Percentiles rank a stretch among this genome's conserved stretches.
phyloP scores from a whole-genome alignment of 495 filamentous ascomycete species.

The Daldinia concentrica region DNA sequence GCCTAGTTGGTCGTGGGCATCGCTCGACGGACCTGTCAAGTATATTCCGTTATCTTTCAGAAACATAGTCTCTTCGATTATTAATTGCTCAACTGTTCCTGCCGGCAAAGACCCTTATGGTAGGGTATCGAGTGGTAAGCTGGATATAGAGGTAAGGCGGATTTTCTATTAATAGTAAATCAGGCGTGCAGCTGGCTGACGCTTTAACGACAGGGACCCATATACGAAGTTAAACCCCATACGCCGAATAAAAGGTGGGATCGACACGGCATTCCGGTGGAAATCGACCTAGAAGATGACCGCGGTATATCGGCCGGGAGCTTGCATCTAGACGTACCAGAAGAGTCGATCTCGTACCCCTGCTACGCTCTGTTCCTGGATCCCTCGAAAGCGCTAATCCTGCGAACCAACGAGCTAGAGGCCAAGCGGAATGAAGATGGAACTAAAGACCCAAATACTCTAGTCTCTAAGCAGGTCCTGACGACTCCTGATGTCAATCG shows the following conservation, averaged over 20 bases:
- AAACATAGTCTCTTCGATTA: conserved; percentile 3
- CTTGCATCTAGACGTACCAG: conserved; percentile 25
- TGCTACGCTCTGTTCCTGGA: conserved; percentile 32
- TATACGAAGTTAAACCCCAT: conserved; percentile 25
- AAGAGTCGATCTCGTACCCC: conserved; percentile 22
- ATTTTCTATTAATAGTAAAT: conserved; percentile 8
- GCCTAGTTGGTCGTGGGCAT: conserved; percentile 29
- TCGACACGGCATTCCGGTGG: conserved; percentile 28
- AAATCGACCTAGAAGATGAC: conserved; percentile 32
- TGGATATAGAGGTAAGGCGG: conserved; percentile 25
- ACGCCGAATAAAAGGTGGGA: conserved; percentile 24
- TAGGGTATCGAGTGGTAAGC: conserved; percentile 19
- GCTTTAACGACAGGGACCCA: conserved; percentile 13
- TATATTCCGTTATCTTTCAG: conserved; percentile 31
- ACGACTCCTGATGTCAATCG: conserved; percentile 17
- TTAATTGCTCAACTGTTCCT: conserved; percentile 10
- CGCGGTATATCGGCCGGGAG: conserved; percentile 20
- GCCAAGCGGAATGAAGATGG: conserved; percentile 12
- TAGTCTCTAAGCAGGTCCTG: conserved; percentile 2
- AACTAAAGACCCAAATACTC: not conserved
- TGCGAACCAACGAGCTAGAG: conserved; percentile 16
- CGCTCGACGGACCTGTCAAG: conserved; percentile 23
- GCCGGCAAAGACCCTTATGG: conserved; percentile 20
- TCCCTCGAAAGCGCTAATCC: conserved; percentile 33
- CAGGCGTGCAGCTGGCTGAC: conserved; percentile 3